Evolutionary conservation across 1,284 basidiomycete genomes (phyloP), one percentile per base, ranked within the genome.

Genomic region (Leccinum fallax): DNA sequence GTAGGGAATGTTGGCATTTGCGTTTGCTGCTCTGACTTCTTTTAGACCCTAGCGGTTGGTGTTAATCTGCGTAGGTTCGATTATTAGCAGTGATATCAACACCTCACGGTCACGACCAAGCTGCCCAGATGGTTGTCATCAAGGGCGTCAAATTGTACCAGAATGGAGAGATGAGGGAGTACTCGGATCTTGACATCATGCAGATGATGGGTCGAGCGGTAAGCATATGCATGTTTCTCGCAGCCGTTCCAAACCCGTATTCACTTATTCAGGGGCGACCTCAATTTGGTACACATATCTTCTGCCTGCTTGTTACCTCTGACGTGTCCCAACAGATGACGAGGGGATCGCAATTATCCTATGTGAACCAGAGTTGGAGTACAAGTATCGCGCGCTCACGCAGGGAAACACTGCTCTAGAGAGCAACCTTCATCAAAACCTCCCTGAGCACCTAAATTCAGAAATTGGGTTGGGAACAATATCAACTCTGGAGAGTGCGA

Each of bases 401-500:
- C 85, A 88, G 66, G 88, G 85, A 16, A 83, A 81, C 60, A 94
- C 90, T 0, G 77, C 89, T 26, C 80, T 97, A 43, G 95, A 97
- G 76, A 95, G 92, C 73, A 90, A 84, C 64, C 82, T 97, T 32
- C 95, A 97, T 73, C 78, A 80, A 57, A 92, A 93, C 70, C 84
- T 98, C 10, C 80, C 88, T 2, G 95, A 97, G 73, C 94, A 97
- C 73, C 78, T 98, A 68, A 97, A 97, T 71, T 95, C 94, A 2
- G 96, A 98, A 77, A 90, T 97, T 58, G 89, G 89, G 0, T 82
- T 97, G 8, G 85, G 87, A 3, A 95, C 93, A 0, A 94, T 97
- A 67, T 85, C 79, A 2, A 81, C 83, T 64, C 66, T 92, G 4
- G 74, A 80, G 3, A 84, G 84, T 5, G 95, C 93, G 1, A 90